Evolutionary conservation across 2,329 filamentous ascomycete species (phyloP).

Genomic region (Pseudopyrenochaeta lycopersici): DNA sequence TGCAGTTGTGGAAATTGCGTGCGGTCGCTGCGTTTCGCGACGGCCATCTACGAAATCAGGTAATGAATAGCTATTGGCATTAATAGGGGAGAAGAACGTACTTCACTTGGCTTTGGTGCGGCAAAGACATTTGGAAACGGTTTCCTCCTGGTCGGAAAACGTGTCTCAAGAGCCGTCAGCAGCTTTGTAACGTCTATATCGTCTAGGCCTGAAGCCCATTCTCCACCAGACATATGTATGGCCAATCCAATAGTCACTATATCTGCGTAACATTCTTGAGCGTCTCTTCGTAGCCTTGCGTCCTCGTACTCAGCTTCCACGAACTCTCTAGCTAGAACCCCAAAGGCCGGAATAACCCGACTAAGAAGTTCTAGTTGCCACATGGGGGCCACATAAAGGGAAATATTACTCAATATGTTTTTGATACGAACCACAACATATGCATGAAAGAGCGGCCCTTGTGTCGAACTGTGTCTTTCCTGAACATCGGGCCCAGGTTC

Average conservation of each 20-base stretch:
- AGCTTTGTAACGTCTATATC: slow-evolving; percentile 4
- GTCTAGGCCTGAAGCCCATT: not conserved
- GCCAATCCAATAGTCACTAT: not conserved
- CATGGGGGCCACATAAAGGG: not conserved
- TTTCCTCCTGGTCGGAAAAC: slow-evolving; percentile 1
- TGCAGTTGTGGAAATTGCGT: not conserved
- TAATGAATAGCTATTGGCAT: not conserved
- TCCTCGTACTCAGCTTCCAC: not conserved
- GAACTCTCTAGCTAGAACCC: slow-evolving; percentile 1
- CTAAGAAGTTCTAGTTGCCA: slow-evolving; percentile 8
- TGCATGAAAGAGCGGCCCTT: too few relatives aligned
- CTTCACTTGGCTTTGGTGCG: not conserved
- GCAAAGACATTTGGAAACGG: not conserved
- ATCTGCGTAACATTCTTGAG: slow-evolving; percentile 1
- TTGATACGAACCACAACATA: not conserved
- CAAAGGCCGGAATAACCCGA: slow-evolving; percentile 8
- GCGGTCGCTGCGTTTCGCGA: not conserved
- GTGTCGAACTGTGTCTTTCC: too few relatives aligned
- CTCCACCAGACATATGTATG: not conserved
- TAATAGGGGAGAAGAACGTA: not conserved
- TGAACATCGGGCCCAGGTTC: not conserved
- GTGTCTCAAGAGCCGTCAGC: slow-evolving; percentile 1
- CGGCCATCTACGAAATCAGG: not conserved
- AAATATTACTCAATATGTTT: not conserved
- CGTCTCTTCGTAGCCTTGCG: not conserved